These are phyloP conservation scores for Aspergillus indologenus DNA, from an alignment of 495 filamentous ascomycete genomes.

Conservation along the genomic window DNA sequence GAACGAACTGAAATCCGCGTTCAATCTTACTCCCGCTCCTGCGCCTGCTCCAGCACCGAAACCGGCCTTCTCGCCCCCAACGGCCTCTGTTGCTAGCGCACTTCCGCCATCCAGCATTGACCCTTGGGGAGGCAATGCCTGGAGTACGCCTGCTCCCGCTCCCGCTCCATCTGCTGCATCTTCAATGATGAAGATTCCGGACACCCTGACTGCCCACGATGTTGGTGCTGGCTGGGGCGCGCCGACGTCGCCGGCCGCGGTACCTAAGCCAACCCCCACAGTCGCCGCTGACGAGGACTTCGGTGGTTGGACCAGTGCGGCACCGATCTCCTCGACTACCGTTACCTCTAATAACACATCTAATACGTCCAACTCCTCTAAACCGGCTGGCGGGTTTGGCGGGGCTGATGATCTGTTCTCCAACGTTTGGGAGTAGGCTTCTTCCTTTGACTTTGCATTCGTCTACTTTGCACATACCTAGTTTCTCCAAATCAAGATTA, in stretches of 20 bases:
- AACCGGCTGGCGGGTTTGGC: constrained; percentile 61
- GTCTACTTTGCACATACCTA: constrained; percentile 16
- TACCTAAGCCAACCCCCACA: constrained; percentile 53
- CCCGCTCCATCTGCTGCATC: constrained; percentile 24
- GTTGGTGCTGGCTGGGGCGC: constrained; percentile 57
- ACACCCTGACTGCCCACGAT: constrained; percentile 44
- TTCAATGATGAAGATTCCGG: constrained; percentile 48
- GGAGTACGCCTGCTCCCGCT: constrained; percentile 47
- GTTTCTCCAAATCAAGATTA: constrained; percentile 7
- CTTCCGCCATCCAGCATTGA: constrained; percentile 39
- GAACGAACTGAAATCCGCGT: constrained; percentile 59
- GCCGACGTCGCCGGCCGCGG: constrained; percentile 20
- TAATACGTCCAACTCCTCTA: constrained; percentile 34
- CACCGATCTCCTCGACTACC: constrained; percentile 44
- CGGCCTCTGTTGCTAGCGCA: constrained; percentile 29
- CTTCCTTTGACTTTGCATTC: neutral
- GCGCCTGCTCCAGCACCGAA: constrained; percentile 42
- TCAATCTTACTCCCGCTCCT: constrained; percentile 64
- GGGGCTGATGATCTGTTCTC: constrained; percentile 83
- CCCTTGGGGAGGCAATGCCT: constrained; percentile 51
- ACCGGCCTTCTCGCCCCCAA: constrained; percentile 28
- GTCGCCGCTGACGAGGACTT: constrained; percentile 87
- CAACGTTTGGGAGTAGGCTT: constrained; percentile 79
- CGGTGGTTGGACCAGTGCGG: constrained; percentile 83
- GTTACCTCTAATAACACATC: constrained; percentile 13